phyloP scores from a whole-genome alignment of 2,329 filamentous ascomycete genomes.

The Colletotrichum gigasporum region DNA sequence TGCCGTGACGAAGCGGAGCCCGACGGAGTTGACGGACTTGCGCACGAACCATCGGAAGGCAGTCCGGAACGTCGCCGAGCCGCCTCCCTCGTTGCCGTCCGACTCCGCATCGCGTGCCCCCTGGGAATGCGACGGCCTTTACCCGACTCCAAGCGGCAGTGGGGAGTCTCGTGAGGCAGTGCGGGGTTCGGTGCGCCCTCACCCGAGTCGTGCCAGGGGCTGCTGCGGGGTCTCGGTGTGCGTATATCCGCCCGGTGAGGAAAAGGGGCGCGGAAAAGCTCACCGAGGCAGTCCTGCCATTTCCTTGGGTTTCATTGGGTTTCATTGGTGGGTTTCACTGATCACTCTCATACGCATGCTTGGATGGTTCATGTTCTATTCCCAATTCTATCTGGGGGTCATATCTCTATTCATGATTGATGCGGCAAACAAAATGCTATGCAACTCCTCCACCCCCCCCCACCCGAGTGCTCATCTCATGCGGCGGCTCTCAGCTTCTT shows the following conservation, averaged over 20 bases:
- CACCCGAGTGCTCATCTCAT: too few species aligned
- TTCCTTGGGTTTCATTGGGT: neutral
- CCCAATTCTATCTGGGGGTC: neutral
- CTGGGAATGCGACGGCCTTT: neutral
- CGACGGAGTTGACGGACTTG: conserved; percentile 17
- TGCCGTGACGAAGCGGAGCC: conserved; percentile 7
- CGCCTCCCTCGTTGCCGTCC: neutral
- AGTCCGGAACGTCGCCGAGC: conserved; percentile 25
- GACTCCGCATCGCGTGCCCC: conserved; percentile 7
- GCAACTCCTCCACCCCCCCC: too few species aligned
- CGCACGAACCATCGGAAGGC: conserved; percentile 8
- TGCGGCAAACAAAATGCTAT: too few species aligned
- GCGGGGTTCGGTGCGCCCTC: conserved; percentile 23
- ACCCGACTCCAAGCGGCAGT: neutral
- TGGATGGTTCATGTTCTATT: too few species aligned
- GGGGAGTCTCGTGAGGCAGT: conserved; percentile 3
- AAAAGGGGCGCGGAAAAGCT: conserved; percentile 2
- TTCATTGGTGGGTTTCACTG: neutral
- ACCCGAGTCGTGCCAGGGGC: conserved; percentile 3
- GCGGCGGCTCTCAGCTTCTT: conserved; percentile 38
- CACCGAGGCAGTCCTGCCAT: too few species aligned
- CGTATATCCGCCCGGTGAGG: conserved; percentile 21
- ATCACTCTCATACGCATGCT: too few species aligned
- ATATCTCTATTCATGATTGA: neutral
- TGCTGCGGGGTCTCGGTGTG: neutral